phyloP scores from a whole-genome alignment of 192 early-diverging fungal genomes.

The Coemansia sp. region DNA sequence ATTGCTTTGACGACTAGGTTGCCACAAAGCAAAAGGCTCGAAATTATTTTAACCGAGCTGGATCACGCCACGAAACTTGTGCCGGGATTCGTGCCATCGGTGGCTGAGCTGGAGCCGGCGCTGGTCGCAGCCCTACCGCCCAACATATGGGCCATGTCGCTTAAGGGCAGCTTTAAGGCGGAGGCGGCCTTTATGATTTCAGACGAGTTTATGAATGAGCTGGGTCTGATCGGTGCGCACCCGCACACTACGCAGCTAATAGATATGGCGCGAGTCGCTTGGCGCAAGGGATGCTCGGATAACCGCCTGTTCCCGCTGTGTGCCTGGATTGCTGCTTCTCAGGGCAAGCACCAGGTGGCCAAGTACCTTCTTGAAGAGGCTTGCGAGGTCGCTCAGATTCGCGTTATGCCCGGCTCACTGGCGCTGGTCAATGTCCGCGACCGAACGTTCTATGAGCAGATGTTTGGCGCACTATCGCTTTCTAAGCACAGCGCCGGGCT shows the following conservation, averaged over 20 bases:
- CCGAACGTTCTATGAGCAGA: slow-evolving; percentile 18
- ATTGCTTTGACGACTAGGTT: background rate
- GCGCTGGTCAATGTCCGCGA: slow-evolving; percentile 23
- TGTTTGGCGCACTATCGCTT: slow-evolving; percentile 21
- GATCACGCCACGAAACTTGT: slow-evolving; percentile 8
- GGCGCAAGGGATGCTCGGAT: slow-evolving; percentile 6
- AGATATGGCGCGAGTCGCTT: slow-evolving; percentile 2
- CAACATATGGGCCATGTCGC: slow-evolving; percentile 13
- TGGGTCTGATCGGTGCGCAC: background rate
- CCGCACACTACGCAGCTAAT: background rate
- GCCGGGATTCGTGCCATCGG: slow-evolving; percentile 19
- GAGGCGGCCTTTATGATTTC: slow-evolving; percentile 38
- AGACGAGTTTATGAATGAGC: slow-evolving; percentile 20
- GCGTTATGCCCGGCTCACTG: slow-evolving; percentile 21
- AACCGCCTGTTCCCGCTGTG: slow-evolving; percentile 33
- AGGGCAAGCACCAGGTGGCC: slow-evolving; percentile 8
- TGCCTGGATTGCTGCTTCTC: slow-evolving; percentile 21
- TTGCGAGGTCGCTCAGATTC: slow-evolving; percentile 1
- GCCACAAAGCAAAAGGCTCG: background rate
- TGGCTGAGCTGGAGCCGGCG: slow-evolving; percentile 35
- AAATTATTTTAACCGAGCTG: slow-evolving; percentile 13
- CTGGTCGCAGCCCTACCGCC: slow-evolving; percentile 25
- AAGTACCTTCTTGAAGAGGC: slow-evolving; percentile 1
- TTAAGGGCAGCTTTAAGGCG: slow-evolving; percentile 26
- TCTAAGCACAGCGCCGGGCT: slow-evolving; percentile 14